Conservation (phyloP, 2,329 filamentous ascomycete species). For the Cercospora sesami region DNA sequence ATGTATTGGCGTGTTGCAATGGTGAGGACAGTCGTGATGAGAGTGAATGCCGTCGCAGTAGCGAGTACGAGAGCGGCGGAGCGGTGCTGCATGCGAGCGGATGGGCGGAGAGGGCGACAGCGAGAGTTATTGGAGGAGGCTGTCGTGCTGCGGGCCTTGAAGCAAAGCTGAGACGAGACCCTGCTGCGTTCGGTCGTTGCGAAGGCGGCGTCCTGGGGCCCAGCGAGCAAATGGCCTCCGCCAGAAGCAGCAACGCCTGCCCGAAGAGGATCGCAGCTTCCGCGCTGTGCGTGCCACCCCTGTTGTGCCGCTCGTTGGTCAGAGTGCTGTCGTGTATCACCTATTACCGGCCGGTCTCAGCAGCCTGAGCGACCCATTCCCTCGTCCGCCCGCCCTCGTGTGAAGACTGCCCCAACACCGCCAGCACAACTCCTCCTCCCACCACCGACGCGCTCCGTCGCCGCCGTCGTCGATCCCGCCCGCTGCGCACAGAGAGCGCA, state of each 20-base stretch:
- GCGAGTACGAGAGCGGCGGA: neutral
- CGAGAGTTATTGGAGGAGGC: conserved; percentile 6
- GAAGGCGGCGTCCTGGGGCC: neutral
- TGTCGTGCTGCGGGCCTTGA: neutral
- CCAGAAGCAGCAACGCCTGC: neutral
- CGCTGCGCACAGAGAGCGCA: neutral
- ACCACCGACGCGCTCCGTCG: neutral
- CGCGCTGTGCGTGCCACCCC: neutral
- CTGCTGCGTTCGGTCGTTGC: neutral
- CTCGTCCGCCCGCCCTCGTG: neutral
- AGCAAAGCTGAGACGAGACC: conserved; percentile 7
- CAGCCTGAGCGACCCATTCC: neutral
- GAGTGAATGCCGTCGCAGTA: neutral
- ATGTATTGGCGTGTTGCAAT: no score
- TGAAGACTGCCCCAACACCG: neutral
- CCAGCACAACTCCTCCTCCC: neutral
- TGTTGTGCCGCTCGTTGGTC: neutral
- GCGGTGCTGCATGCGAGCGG: conserved; percentile 6
- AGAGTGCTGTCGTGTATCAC: neutral
- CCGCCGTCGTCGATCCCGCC: neutral
- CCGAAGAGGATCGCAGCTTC: neutral
- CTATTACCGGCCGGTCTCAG: conserved; percentile 2
- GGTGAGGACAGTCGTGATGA: neutral
- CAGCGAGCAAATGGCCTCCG: neutral
- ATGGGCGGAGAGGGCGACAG: neutral